Conservation (phyloP, 1,284 basidiomycete species). For the Apiotrichum gamsii region DNA sequence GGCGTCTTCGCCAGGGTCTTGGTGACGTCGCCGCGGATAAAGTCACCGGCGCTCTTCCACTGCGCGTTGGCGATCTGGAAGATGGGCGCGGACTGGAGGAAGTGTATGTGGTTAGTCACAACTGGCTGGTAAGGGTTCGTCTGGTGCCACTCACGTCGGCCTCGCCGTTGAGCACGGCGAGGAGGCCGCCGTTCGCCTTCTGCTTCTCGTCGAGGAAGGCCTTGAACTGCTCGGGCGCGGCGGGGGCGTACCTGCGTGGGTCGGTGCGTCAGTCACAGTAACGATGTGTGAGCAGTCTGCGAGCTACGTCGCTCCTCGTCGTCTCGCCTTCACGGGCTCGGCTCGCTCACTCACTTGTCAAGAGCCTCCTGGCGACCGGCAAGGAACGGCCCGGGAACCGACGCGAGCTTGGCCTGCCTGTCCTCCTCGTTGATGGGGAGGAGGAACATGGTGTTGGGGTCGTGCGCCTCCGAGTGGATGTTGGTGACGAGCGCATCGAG, state of each 20-base stretch:
- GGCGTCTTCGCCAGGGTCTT: conserved; percentile 33
- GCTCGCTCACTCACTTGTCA: conserved; percentile 18
- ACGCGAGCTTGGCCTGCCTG: conserved; percentile 48
- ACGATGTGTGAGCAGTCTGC: conserved; percentile 27
- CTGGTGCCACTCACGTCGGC: conserved; percentile 23
- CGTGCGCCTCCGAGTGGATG: conserved; percentile 55
- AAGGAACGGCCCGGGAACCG: conserved; percentile 50
- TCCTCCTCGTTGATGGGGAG: conserved; percentile 55
- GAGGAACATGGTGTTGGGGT: conserved; percentile 55
- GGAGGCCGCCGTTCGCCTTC: conserved; percentile 50
- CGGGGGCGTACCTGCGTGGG: conserved; percentile 48
- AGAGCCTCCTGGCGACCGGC: conserved; percentile 49
- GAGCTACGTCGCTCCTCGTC: too few relatives aligned
- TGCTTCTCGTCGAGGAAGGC: conserved; percentile 55
- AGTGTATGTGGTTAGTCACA: too few relatives aligned
- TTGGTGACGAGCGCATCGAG: conserved; percentile 32
- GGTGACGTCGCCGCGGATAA: conserved; percentile 35
- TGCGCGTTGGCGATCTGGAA: conserved; percentile 30
- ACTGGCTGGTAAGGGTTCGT: not conserved
- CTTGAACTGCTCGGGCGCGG: conserved; percentile 52
- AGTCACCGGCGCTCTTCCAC: conserved; percentile 37
- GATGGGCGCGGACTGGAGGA: too few relatives aligned
- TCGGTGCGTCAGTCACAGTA: too few relatives aligned
- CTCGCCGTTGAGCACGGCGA: conserved; percentile 37
- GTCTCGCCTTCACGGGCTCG: not conserved